Base-by-base conservation (phyloP, 306 rosid genomes). In the Prosopis cineraria region DNA sequence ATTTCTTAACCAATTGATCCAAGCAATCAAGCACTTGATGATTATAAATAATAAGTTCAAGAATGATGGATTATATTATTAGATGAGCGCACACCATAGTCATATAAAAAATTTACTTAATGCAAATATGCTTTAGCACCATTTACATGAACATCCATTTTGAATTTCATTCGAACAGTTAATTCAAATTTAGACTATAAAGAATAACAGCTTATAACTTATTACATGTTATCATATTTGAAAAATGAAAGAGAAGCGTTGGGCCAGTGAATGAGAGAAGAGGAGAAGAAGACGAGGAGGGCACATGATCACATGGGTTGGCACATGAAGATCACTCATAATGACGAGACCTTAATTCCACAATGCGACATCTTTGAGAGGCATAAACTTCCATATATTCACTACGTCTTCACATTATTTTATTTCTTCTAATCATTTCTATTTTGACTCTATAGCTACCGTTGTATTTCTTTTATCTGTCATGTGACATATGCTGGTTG, bases 231-330 rank as follows among this genome's bases (percentile, higher is more conserved):
- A n/a, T n/a, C n/a, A n/a, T n/a, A n/a, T 1, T 20, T 6, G 16
- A 56, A 50, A 56, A 10, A 10, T 10, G 17, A 56, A 1, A 58
- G 10, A 4, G 19, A 58, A 13, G 10, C 10, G 14, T 25, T 58
- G 65, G 10, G 4, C 2, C 40, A 60, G 52, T 13, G 68, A 34
- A 39, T 58, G 44, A 75, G 69, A 44, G 19, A 67, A 12, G 0
- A 37, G 41, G 31, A 45, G 25, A 69, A 8, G 82, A 87, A 70
- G 33, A 70, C 77, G 79, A 74, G 87, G 60, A 34, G 63, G 67
- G 68, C 89, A 89, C 88, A 79, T 85, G 89, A 24, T 52, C 88
- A 83, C 93, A 85, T 87, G 93, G 93, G 33, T 34, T 68, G 70
- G 86, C 90, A 85, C 89, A 80, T 89, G 87, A 63, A 60, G 73